Base-by-base conservation (phyloP, 2,329 filamentous ascomycete genomes). In the Fusarium sp. region DNA sequence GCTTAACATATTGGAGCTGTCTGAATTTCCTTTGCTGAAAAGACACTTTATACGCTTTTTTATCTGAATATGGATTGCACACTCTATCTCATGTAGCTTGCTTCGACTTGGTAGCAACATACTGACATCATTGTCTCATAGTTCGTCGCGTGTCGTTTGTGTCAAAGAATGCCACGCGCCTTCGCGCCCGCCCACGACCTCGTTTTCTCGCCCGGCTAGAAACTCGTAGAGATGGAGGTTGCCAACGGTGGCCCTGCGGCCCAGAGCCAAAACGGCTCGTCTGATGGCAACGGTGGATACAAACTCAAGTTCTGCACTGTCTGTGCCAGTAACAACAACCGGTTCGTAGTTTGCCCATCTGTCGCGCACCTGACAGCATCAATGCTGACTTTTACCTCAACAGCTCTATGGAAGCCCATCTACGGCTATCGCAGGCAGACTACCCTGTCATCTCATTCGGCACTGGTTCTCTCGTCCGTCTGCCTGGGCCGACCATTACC, bases 361-460 rank as follows among this genome's bases (percentile, higher is more conserved):
- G 34, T 11, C 15, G 13, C 22, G 31, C 8, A 39, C 9, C 33
- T 15, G 17, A 31, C 31, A 49, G 28, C 10, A 21, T 26, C 40
- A 21, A 36, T 45, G 46, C 53, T 57, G 55, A 67, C 58, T 42
- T 57, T 33, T 19, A 22, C 28, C n/a, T 33, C 22, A 28, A 42
- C 38, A 80, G 78, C 67, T 79, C 79, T 21, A 98, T 99, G 96
- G 96, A 98, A 86, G 95, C 95, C n/a, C 96, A 99, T 80, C 89
- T 98, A 28, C 93, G 93, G 67, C 90, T 99, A 34, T 93, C 96
- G 6, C 88, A 92, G 63, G 93, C 94, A 47, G 83, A 91, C 49
- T 98, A 96, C 76, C 96, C 96, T n/a, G 95, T 97, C 72, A 97
- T 98, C 73, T 98, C 95, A 19, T 99, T 98, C 79, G 96, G 96